A percentile compares a stretch with the other conserved stretches of the same genome.
Evolutionary conservation across 192 early-diverging fungal species (phyloP).

Genomic region (Mortierella hygrophila): DNA sequence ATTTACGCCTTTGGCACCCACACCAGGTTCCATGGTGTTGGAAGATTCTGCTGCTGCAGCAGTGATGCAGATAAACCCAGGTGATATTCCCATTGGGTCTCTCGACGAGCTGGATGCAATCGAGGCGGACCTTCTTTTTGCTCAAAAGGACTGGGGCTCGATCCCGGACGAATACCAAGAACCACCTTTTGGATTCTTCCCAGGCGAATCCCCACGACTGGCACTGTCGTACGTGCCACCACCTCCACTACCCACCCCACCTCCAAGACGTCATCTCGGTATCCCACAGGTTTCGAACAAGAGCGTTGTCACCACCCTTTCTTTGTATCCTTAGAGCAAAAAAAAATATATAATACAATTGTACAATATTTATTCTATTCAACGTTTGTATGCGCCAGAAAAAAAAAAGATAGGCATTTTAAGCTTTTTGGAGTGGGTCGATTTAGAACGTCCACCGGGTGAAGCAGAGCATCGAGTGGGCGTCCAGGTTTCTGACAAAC

Average conservation of each 20-base stretch:
- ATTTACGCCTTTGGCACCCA: neutral
- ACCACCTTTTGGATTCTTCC: constrained; percentile 57
- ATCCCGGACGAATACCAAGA: constrained; percentile 56
- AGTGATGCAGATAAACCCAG: constrained; percentile 8
- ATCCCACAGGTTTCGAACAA: constrained; percentile 57
- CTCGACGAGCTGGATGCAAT: constrained; percentile 40
- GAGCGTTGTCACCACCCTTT: constrained; percentile 57
- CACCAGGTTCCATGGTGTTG: neutral
- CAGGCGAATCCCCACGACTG: constrained; percentile 52
- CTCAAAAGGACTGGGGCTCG: constrained; percentile 51
- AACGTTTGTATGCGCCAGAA: neutral
- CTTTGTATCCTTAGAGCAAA: constrained; percentile 43
- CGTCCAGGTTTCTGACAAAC: neutral
- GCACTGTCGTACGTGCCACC: constrained; percentile 49
- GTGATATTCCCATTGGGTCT: constrained; percentile 36
- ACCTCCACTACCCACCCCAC: constrained; percentile 52
- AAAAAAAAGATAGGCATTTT: neutral
- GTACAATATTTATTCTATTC: constrained; percentile 2
- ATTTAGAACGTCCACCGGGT: neutral
- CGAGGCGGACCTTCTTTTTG: constrained; percentile 42
- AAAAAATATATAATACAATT: neutral
- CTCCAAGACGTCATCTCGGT: constrained; percentile 38
- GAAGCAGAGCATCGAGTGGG: neutral
- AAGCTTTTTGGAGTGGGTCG: neutral
- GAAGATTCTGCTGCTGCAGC: neutral